A percentile compares a stretch with the other conserved stretches of the same genome.
phyloP scores from a whole-genome alignment of 2,329 filamentous ascomycete species.

The Elsinoe batatas region DNA sequence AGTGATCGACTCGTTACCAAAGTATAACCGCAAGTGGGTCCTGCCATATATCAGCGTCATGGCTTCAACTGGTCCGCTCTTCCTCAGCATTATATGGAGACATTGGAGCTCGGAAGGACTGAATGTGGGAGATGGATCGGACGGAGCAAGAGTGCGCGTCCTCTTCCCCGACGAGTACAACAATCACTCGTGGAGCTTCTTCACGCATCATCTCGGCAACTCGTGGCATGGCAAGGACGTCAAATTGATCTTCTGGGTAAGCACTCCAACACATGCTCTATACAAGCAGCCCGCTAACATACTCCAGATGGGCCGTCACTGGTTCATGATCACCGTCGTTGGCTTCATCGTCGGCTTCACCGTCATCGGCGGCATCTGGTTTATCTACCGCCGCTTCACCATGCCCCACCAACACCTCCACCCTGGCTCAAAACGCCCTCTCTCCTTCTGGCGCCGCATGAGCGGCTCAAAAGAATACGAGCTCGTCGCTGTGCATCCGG shows the following conservation, averaged over 20 bases:
- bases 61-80: slow-evolving; percentile 67
- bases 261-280: slow-evolving; percentile 15
- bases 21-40: slow-evolving; percentile 60
- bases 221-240: slow-evolving; percentile 58
- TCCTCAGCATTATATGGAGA: slow-evolving; percentile 65
- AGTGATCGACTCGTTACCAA: slow-evolving; percentile 57
- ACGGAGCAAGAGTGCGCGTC: slow-evolving; percentile 50
- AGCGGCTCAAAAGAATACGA: slow-evolving; percentile 16
- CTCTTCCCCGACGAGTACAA: slow-evolving; percentile 64
- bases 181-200: slow-evolving; percentile 60
- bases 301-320: slow-evolving; percentile 37
- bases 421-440: slow-evolving; percentile 12
- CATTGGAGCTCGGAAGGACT: slow-evolving; percentile 53
- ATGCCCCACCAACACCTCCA: slow-evolving; percentile 11
- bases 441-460: slow-evolving; percentile 14
- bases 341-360: slow-evolving; percentile 42
- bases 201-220: slow-evolving; percentile 54
- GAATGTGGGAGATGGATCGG: slow-evolving; percentile 30
- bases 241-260: slow-evolving; percentile 54
- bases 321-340: slow-evolving; percentile 44
- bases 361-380: slow-evolving; percentile 41
- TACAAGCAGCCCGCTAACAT: slow-evolving; percentile 15
- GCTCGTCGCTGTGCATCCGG: slow-evolving; percentile 13
- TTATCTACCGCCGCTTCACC: slow-evolving; percentile 39
- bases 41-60: slow-evolving; percentile 69